phyloP scores from a whole-genome alignment of 371 early-diverging fungal species.

The Syncephalastrum racemosum region DNA sequence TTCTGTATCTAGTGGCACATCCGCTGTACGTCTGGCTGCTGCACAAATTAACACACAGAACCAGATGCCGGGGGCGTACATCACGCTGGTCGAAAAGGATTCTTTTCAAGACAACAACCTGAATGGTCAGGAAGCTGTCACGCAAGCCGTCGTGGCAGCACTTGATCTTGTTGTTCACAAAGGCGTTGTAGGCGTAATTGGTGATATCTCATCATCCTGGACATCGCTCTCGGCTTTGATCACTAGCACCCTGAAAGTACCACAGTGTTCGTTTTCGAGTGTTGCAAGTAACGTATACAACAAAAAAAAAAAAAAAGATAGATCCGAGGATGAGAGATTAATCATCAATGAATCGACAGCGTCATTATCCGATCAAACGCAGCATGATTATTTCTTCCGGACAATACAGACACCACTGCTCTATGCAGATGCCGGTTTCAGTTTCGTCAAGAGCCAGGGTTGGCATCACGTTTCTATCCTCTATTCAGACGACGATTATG shows the following conservation, averaged over 20 bases:
- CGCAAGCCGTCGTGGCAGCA: conserved; percentile 51
- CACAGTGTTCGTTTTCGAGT: conserved; percentile 60
- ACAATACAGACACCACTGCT: conserved; percentile 52
- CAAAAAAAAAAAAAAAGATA: not conserved
- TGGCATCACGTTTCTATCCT: conserved; percentile 50
- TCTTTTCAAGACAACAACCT: conserved; percentile 47
- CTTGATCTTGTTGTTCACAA: conserved; percentile 46
- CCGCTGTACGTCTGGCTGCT: conserved; percentile 54
- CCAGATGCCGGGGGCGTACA: conserved; percentile 53
- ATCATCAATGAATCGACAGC: conserved; percentile 21
- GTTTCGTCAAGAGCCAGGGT: conserved; percentile 48
- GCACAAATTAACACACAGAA: conserved; percentile 53
- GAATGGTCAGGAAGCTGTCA: conserved; percentile 38
- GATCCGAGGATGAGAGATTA: not conserved
- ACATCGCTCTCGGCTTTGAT: conserved; percentile 51
- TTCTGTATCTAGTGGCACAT: conserved; percentile 40
- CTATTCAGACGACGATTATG: conserved; percentile 50
- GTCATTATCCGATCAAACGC: conserved; percentile 50
- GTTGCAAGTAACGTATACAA: conserved; percentile 42
- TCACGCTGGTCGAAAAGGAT: conserved; percentile 56
- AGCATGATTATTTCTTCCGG: conserved; percentile 53
- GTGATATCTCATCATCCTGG: conserved; percentile 56
- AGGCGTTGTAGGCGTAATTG: conserved; percentile 53
- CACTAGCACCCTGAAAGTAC: conserved; percentile 53
- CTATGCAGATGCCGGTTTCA: conserved; percentile 45